phyloP scores from a whole-genome alignment of 2,329 filamentous ascomycete species.

The Ascochyta pisi region DNA sequence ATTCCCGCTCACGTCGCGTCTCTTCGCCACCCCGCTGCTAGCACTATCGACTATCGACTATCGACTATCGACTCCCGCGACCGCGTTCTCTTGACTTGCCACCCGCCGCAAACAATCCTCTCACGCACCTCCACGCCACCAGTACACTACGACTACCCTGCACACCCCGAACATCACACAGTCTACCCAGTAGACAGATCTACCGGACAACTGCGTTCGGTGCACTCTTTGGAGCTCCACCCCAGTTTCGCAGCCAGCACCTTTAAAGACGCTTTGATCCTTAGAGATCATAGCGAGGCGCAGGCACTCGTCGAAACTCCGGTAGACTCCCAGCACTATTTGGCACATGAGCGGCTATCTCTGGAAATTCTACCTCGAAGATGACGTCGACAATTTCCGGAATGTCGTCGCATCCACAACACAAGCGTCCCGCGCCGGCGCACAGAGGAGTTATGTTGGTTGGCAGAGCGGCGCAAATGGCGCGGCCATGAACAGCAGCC shows the following conservation, averaged over 20 bases:
- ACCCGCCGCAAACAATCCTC: conserved; percentile 2
- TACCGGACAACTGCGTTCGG: conserved; percentile 29
- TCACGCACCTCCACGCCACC: not conserved
- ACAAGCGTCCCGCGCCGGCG: conserved; percentile 61
- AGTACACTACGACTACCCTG: not conserved
- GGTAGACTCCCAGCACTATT: conserved; percentile 48
- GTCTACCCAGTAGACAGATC: conserved; percentile 9
- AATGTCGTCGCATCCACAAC: conserved; percentile 79
- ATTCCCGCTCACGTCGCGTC: conserved; percentile 5
- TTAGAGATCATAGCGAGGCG: conserved; percentile 89
- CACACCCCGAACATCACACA: not conserved
- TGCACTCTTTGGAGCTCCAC: conserved; percentile 46
- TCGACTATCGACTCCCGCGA: conserved; percentile 2
- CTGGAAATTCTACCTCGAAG: conserved; percentile 96
- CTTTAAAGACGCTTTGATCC: conserved; percentile 95
- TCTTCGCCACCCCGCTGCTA: conserved; percentile 17
- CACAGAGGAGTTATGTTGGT: conserved; percentile 58
- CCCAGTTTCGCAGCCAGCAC: conserved; percentile 61
- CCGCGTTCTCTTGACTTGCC: conserved; percentile 14
- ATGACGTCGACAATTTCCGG: conserved; percentile 95
- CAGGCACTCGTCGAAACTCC: conserved; percentile 61
- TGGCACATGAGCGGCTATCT: conserved; percentile 91
- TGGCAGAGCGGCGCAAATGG: conserved; percentile 42
- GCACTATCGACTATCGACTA: not conserved
- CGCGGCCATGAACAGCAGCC: conserved; percentile 53